Evolutionary conservation across 225 moss, liverwort and hornwort genomes (phyloP).

Genomic region (Sphagnum tenellum): DNA sequence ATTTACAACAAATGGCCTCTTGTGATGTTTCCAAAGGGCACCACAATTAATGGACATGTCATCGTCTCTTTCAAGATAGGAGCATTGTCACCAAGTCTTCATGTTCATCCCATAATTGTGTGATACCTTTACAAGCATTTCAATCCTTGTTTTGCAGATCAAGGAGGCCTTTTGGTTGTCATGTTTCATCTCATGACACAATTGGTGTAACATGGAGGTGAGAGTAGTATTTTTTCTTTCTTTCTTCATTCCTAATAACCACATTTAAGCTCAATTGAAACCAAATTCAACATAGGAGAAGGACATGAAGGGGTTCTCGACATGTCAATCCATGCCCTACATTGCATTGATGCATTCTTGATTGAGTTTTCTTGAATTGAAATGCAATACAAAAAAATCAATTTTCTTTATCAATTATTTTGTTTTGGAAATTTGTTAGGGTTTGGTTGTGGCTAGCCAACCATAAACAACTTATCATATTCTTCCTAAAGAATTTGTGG

Average conservation of each 20-base stretch:
- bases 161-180: constrained; percentile 43
- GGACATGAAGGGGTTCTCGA: too few species aligned
- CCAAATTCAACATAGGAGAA: too few species aligned
- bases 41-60: constrained; percentile 52
- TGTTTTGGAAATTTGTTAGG: too few species aligned
- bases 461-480: neutral
- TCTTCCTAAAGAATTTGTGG: neutral
- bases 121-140: constrained; percentile 49
- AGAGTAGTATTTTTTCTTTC: neutral
- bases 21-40: constrained; percentile 52
- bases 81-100: constrained; percentile 43
- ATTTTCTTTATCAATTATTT: too few species aligned
- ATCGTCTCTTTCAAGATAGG: constrained; percentile 52
- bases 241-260: too few species aligned
- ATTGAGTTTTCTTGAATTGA: too few species aligned
- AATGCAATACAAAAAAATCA: too few species aligned
- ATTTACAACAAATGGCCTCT: constrained; percentile 59
- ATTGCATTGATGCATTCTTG: too few species aligned
- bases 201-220: constrained; percentile 54
- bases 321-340: too few species aligned
- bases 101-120: constrained; percentile 47
- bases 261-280: too few species aligned
- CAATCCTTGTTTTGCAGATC: constrained; percentile 56
- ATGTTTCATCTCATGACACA: constrained; percentile 59
- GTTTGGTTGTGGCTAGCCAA: too few species aligned